phyloP scores from a whole-genome alignment of 106 monocot genomes.

The Ottelia alismoides region DNA sequence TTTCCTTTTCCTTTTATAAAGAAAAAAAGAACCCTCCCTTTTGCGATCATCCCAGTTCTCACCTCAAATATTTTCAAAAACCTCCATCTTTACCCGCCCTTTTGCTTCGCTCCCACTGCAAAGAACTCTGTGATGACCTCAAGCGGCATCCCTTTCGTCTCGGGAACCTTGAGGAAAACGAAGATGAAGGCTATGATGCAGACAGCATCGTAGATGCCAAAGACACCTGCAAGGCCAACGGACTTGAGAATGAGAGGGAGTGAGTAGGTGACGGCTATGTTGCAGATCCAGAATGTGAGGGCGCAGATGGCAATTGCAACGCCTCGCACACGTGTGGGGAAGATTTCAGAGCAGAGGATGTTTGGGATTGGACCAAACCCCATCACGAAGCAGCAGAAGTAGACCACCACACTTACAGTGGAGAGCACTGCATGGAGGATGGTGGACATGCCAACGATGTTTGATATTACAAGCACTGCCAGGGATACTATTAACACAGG shows the following conservation, averaged over 20 bases:
- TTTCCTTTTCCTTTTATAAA: too few species aligned
- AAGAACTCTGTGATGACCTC: conserved; percentile 29
- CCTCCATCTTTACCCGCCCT: too few species aligned
- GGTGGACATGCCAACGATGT: conserved; percentile 12
- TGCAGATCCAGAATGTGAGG: conserved; percentile 17
- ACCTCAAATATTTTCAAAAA: too few species aligned
- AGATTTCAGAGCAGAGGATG: conserved; percentile 22
- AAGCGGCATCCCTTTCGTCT: conserved; percentile 28
- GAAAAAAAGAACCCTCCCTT: too few species aligned
- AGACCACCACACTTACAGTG: conserved; percentile 16
- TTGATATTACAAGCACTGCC: conserved; percentile 10
- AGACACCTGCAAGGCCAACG: conserved; percentile 22
- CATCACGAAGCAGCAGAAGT: conserved; percentile 27
- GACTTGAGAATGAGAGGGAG: conserved; percentile 18
- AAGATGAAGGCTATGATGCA: conserved; percentile 9
- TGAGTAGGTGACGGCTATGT: conserved; percentile 20
- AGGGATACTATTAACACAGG: conserved; percentile 17
- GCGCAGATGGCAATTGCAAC: conserved; percentile 23
- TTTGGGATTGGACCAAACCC: conserved; percentile 24
- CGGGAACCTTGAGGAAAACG: conserved; percentile 17
- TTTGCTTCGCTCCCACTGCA: conserved; percentile 12
- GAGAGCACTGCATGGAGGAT: conserved; percentile 16
- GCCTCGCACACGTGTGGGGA: conserved; percentile 22
- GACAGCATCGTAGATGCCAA: conserved; percentile 18
- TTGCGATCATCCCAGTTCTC: too few species aligned